A percentile compares a stretch with the other conserved stretches of the same genome.
Conservation (phyloP, 2,329 filamentous ascomycete species). For the Magnaporthiopsis rhizophila region DNA sequence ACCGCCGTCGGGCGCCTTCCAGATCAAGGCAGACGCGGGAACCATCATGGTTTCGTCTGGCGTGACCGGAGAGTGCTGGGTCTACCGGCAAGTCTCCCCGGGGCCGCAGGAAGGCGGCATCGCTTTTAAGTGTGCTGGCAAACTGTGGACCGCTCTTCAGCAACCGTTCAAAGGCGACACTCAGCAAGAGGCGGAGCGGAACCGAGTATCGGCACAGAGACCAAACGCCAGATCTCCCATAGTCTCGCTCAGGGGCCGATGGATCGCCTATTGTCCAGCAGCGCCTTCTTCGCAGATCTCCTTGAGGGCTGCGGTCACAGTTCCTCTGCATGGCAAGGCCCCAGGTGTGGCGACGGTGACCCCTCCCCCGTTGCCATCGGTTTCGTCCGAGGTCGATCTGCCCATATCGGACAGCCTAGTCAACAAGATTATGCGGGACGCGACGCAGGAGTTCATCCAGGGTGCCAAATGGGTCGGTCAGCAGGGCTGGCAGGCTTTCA, state of each 20-base stretch:
- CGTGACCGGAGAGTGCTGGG: conserved; percentile 76
- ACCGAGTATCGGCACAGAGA: conserved; percentile 28
- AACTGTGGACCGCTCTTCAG: conserved; percentile 86
- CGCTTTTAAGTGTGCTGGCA: conserved; percentile 64
- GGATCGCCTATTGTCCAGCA: conserved; percentile 71
- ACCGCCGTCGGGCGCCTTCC: conserved; percentile 62
- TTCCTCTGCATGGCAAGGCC: conserved; percentile 45
- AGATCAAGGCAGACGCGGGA: conserved; percentile 63
- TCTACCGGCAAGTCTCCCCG: conserved; percentile 50
- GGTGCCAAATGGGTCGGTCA: conserved; percentile 70
- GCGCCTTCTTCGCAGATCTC: conserved; percentile 63
- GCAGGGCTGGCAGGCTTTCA: conserved; percentile 69
- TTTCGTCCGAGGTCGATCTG: conserved; percentile 63
- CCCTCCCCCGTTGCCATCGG: conserved; percentile 59
- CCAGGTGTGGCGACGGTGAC: conserved; percentile 52
- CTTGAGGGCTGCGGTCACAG: conserved; percentile 56
- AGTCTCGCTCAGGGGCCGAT: conserved; percentile 61
- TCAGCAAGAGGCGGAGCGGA: conserved; percentile 36
- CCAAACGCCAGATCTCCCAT: conserved; percentile 52
- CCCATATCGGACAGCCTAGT: conserved; percentile 63
- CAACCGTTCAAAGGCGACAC: conserved; percentile 41
- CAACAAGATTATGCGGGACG: conserved; percentile 70
- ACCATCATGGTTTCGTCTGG: conserved; percentile 72
- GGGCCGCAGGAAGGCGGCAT: conserved; percentile 31
- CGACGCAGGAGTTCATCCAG: conserved; percentile 69